phyloP scores from a whole-genome alignment of 208 protist genomes.

The Leishmania tarentolae region DNA sequence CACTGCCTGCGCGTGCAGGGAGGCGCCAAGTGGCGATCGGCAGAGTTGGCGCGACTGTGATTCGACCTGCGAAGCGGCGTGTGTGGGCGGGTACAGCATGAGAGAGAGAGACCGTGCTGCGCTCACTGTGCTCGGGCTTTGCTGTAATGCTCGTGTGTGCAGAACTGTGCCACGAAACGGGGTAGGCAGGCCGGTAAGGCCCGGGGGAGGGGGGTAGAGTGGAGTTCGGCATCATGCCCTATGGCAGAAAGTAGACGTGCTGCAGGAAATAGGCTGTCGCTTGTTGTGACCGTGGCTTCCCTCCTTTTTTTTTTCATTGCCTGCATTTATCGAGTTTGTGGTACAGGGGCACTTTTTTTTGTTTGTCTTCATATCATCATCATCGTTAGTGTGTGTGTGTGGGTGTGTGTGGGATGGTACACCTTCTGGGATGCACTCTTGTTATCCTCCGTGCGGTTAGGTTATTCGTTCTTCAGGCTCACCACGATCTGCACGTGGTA shows the following conservation, averaged over 20 bases:
- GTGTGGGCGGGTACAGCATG: neutral
- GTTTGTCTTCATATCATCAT: neutral
- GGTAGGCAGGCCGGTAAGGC: neutral
- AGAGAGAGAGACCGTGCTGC: neutral
- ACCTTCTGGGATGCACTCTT: neutral
- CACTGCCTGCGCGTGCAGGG: neutral
- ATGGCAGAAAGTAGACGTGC: neutral
- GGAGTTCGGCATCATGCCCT: neutral
- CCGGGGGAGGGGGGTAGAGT: neutral
- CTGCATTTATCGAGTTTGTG: neutral
- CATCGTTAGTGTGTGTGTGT: too few species aligned
- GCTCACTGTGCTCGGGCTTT: neutral
- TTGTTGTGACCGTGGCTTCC: neutral
- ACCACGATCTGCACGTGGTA: neutral
- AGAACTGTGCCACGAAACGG: neutral
- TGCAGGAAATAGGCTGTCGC: neutral
- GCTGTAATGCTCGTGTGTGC: neutral
- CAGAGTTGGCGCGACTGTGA: neutral
- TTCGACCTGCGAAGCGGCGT: neutral
- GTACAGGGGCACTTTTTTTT: neutral
- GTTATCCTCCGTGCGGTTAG: neutral
- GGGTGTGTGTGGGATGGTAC: neutral
- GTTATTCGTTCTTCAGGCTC: neutral
- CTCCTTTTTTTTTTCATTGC: neutral
- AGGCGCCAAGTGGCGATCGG: neutral